A percentile compares a stretch with the other conserved stretches of the same genome.
phyloP scores from a whole-genome alignment of 495 filamentous ascomycete species.

The Rhypophila decipiens region DNA sequence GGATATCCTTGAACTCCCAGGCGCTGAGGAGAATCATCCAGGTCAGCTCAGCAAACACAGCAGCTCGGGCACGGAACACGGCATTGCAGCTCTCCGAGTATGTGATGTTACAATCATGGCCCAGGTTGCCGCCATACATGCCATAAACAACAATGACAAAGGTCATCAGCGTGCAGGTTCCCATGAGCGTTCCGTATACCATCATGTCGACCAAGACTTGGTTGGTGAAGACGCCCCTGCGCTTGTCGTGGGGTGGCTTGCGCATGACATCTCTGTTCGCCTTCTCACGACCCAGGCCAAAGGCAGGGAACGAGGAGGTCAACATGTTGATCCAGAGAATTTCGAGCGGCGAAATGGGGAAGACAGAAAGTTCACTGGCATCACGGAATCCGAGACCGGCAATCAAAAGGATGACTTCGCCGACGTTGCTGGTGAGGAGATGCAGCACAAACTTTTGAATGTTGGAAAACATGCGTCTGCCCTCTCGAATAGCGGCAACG shows the following conservation, averaged over 20 bases:
- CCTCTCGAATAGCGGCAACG: conserved; percentile 66
- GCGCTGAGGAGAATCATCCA: conserved; percentile 67
- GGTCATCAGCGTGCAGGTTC: conserved; percentile 56
- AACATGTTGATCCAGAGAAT: conserved; percentile 77
- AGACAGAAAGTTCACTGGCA: conserved; percentile 55
- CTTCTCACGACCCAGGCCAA: conserved; percentile 67
- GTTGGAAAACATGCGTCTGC: conserved; percentile 69
- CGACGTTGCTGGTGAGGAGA: conserved; percentile 65
- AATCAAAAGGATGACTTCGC: conserved; percentile 65
- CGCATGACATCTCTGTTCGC: conserved; percentile 63
- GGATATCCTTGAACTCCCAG: conserved; percentile 70
- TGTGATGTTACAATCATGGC: conserved; percentile 57
- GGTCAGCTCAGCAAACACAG: conserved; percentile 70
- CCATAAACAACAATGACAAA: conserved; percentile 68
- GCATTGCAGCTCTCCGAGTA: conserved; percentile 49
- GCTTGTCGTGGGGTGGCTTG: conserved; percentile 62
- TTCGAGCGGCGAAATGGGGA: conserved; percentile 67
- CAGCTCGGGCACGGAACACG: conserved; percentile 71
- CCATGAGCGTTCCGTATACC: conserved; percentile 67
- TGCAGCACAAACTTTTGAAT: conserved; percentile 81
- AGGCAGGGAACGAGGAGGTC: conserved; percentile 67
- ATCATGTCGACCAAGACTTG: conserved; percentile 68
- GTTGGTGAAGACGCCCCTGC: conserved; percentile 61
- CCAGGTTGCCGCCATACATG: conserved; percentile 49
- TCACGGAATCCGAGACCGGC: conserved; percentile 71